These are phyloP conservation scores for Wickerhamomyces silvicola DNA, from an alignment of 805 yeast species.

Conservation along the genomic window DNA sequence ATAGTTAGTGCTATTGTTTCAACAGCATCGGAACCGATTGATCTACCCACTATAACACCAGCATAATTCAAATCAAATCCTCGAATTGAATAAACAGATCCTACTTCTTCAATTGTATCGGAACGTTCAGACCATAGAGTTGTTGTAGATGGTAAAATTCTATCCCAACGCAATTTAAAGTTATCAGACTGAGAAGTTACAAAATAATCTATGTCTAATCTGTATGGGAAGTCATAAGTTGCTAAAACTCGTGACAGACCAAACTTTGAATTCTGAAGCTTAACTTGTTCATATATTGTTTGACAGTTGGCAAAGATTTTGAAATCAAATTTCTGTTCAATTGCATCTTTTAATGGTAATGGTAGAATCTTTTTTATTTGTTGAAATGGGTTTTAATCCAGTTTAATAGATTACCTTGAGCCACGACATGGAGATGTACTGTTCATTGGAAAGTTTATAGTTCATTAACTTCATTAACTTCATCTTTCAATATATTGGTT, in stretches of 20 bases:
- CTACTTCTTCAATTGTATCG: constrained; percentile 41
- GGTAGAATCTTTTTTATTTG: constrained; percentile 27
- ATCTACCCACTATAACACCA: constrained; percentile 39
- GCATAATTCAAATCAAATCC: constrained; percentile 43
- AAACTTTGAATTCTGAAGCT: constrained; percentile 21
- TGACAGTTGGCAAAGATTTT: constrained; percentile 36
- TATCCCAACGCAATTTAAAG: constrained; percentile 40
- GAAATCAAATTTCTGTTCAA: constrained; percentile 22
- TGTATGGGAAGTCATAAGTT: constrained; percentile 42
- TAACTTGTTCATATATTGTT: constrained; percentile 32
- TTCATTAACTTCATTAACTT: constrained; percentile 1
- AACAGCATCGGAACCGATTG: constrained; percentile 31
- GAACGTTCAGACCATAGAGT: constrained; percentile 41
- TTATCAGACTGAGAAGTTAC: constrained; percentile 35
- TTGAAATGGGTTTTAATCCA: constrained; percentile 35
- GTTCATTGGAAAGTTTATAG: constrained; percentile 23
- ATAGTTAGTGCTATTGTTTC: too few relatives aligned
- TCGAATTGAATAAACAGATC: constrained; percentile 42
- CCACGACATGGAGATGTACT: constrained; percentile 37
- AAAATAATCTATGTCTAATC: constrained; percentile 38
- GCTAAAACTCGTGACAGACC: constrained; percentile 39
- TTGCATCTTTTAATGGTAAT: constrained; percentile 23
- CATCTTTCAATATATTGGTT: constrained; percentile 4
- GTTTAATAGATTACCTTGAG: constrained; percentile 30
- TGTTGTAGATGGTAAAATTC: constrained; percentile 33